phyloP scores from a whole-genome alignment of 2,329 filamentous ascomycete genomes.

The Elsinoe arachidis region DNA sequence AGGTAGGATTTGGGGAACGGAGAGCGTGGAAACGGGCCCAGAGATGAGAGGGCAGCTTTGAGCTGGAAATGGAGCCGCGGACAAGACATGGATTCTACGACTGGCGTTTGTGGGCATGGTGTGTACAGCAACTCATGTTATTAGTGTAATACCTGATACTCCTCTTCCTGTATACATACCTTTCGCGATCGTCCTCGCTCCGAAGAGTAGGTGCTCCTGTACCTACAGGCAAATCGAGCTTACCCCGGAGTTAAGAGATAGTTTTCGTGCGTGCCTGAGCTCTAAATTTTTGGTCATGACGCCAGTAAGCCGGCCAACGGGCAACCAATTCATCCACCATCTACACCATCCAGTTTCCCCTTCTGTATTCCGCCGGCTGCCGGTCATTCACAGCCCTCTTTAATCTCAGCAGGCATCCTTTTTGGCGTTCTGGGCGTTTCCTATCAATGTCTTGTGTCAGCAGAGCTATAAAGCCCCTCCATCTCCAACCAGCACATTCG shows the following conservation, averaged over 20 bases:
- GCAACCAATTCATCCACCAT: no score
- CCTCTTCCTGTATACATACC: constrained; percentile 5
- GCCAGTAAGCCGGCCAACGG: no score
- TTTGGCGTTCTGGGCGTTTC: not conserved
- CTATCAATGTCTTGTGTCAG: constrained; percentile 8
- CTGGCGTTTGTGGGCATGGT: not conserved
- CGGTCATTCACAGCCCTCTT: not conserved
- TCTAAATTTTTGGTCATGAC: no score
- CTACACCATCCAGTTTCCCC: not conserved
- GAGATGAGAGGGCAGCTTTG: no score
- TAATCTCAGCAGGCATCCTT: not conserved
- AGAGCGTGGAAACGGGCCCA: no score
- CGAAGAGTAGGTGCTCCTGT: no score
- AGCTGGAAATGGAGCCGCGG: not conserved
- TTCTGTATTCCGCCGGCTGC: not conserved
- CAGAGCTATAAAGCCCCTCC: not conserved
- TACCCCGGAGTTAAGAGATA: not conserved
- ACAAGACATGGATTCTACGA: not conserved
- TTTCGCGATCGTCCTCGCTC: no score
- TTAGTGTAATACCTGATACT: constrained; percentile 5
- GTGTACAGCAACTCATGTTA: not conserved
- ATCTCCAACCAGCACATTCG: not conserved
- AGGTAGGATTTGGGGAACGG: no score
- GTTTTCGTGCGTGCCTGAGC: not conserved
- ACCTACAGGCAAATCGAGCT: no score